These are phyloP conservation scores for Globisporangium iwayamae DNA, from an alignment of 352 stramenopile species.

Conservation along the genomic window DNA sequence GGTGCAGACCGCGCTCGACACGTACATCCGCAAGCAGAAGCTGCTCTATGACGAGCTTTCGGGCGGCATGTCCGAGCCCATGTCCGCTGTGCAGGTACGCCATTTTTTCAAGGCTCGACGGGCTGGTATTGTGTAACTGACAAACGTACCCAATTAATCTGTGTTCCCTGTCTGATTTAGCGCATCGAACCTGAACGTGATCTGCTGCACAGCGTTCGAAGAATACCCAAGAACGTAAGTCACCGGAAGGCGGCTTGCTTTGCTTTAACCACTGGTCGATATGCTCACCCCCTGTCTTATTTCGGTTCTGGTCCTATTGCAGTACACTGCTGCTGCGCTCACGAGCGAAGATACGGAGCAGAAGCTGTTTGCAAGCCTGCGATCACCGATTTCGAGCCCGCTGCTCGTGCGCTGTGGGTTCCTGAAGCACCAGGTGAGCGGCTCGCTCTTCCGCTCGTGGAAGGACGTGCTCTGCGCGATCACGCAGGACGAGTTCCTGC, in stretches of 20 bases:
- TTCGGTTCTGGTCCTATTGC: not conserved
- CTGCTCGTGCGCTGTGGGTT: conserved; percentile 73
- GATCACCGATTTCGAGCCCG: conserved; percentile 65
- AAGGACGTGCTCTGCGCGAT: conserved; percentile 77
- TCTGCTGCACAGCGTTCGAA: conserved; percentile 67
- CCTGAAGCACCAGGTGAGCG: conserved; percentile 69
- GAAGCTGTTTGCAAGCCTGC: conserved; percentile 58
- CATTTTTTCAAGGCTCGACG: not conserved
- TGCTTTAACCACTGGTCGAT: not conserved
- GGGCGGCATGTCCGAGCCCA: conserved; percentile 58
- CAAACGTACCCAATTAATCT: not conserved
- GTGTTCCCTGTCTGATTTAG: conserved; percentile 21
- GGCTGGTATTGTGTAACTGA: not conserved
- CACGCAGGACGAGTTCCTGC: conserved; percentile 69
- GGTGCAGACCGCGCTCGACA: conserved; percentile 72
- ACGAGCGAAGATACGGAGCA: conserved; percentile 52
- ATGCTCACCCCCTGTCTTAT: not conserved
- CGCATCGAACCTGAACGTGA: conserved; percentile 76
- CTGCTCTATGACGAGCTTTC: conserved; percentile 69
- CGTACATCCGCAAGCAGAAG: conserved; percentile 80
- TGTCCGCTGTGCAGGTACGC: conserved; percentile 56
- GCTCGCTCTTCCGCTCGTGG: conserved; percentile 71
- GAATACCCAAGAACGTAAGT: conserved; percentile 84
- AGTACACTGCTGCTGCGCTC: conserved; percentile 73
- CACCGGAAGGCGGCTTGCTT: not conserved